A percentile compares a stretch with the other conserved stretches of the same genome.
phyloP scores from a whole-genome alignment of 202 grass and related monocot genomes.

The Digitaria exilis region DNA sequence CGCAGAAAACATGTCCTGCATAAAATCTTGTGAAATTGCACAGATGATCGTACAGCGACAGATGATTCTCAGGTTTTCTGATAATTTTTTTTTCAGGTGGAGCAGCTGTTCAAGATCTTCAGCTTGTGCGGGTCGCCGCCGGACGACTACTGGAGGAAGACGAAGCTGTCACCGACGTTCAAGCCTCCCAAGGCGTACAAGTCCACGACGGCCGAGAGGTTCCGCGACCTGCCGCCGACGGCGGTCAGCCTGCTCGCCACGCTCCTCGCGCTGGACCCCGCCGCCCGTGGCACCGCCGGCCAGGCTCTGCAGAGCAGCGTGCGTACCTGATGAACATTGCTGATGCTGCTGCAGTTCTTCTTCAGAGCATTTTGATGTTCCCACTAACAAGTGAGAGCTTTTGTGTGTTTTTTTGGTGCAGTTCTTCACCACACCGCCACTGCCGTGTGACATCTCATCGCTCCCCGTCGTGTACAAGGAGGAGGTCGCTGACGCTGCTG shows the following conservation, averaged over 20 bases:
- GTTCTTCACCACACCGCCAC: slow-evolving; percentile 60
- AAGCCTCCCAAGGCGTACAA: slow-evolving; percentile 42
- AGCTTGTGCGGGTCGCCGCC: slow-evolving; percentile 60
- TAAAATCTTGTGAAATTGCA: background rate
- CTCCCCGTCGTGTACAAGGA: slow-evolving; percentile 64
- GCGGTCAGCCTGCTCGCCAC: slow-evolving; percentile 40
- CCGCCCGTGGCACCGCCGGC: slow-evolving; percentile 49
- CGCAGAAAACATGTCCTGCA: background rate
- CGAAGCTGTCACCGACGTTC: slow-evolving; percentile 39
- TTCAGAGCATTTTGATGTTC: background rate
- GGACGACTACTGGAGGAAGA: slow-evolving; percentile 60
- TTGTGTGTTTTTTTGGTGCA: slow-evolving; percentile 5
- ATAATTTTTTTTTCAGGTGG: slow-evolving; percentile 24
- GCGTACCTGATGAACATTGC: background rate
- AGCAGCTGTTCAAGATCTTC: slow-evolving; percentile 69
- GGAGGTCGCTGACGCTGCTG: background rate
- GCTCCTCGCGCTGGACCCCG: slow-evolving; percentile 60
- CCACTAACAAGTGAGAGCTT: background rate
- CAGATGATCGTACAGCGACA: background rate
- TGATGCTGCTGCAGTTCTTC: background rate
- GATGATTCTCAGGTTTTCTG: background rate
- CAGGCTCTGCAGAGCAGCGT: slow-evolving; percentile 60
- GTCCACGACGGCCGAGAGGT: slow-evolving; percentile 44
- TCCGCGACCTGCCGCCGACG: slow-evolving; percentile 46
- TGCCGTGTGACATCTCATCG: slow-evolving; percentile 50